Evolutionary conservation across 1,284 basidiomycete genomes (phyloP).

Genomic region (Irpex lacteus): DNA sequence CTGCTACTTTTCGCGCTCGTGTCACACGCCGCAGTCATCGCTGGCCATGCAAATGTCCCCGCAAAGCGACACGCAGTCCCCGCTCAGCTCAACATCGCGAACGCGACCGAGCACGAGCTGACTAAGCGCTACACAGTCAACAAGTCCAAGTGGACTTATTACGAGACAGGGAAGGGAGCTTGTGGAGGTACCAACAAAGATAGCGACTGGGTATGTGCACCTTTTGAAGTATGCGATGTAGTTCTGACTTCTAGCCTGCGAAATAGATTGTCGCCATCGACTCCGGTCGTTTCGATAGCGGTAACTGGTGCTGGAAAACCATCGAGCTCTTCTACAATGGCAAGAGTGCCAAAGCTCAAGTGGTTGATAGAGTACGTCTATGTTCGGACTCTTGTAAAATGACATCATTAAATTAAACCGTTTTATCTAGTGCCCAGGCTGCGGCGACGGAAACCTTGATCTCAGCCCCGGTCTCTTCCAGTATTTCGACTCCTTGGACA

Average conservation of each 20-base stretch:
- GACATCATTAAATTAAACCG: not conserved
- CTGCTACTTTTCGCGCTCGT: not conserved
- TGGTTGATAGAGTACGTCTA: conserved; percentile 17
- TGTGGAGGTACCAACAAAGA: conserved; percentile 14
- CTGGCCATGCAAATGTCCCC: not conserved
- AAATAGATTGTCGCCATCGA: conserved; percentile 1
- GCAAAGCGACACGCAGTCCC: not conserved
- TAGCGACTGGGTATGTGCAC: conserved; percentile 6
- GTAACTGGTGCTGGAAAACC: conserved; percentile 13
- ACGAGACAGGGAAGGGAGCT: conserved; percentile 11
- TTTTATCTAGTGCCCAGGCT: conserved; percentile 35
- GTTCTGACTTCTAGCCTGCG: not conserved
- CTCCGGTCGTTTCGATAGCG: conserved; percentile 16
- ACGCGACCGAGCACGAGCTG: not conserved
- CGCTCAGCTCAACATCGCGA: not conserved
- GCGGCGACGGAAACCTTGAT: conserved; percentile 43
- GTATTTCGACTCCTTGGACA: conserved; percentile 32
- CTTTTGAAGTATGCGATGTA: not conserved
- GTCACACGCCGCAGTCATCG: not conserved
- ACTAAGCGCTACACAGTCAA: conserved; percentile 12
- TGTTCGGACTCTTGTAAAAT: not conserved
- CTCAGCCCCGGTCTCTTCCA: conserved; percentile 48
- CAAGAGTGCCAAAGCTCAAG: conserved; percentile 15
- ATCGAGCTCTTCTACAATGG: conserved; percentile 16
- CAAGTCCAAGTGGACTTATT: conserved; percentile 18